These are phyloP conservation scores for Moesziomyces sp. DNA, from an alignment of 1,284 basidiomycete genomes.

Conservation along the genomic window DNA sequence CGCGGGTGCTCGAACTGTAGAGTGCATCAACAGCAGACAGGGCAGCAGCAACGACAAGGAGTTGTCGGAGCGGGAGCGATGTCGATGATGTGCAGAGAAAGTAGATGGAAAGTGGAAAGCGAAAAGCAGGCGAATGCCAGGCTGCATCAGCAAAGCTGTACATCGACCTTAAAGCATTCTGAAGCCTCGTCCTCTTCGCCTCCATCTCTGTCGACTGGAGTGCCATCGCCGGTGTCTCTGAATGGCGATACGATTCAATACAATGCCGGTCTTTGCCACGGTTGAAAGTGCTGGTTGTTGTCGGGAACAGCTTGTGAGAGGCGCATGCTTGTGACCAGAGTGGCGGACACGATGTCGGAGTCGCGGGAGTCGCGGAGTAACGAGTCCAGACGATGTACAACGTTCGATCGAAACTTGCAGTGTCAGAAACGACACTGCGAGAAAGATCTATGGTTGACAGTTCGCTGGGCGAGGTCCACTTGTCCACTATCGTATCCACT, in stretches of 20 bases:
- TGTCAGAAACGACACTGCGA: no score
- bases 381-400: neutral
- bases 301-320: neutral
- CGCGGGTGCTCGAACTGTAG: slow-evolving; percentile 67
- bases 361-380: neutral
- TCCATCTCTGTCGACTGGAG: slow-evolving; percentile 7
- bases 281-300: neutral
- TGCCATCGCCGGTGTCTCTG: no score
- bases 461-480: no score
- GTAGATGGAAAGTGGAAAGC: slow-evolving; percentile 27
- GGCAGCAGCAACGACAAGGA: slow-evolving; percentile 6
- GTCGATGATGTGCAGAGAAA: slow-evolving; percentile 16
- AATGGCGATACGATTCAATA: neutral
- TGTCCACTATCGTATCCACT: no score
- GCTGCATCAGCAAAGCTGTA: slow-evolving; percentile 59
- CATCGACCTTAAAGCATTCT: slow-evolving; percentile 56
- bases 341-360: neutral
- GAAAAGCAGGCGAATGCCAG: slow-evolving; percentile 52
- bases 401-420: neutral
- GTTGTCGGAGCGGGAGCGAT: slow-evolving; percentile 8
- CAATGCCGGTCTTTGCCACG: neutral
- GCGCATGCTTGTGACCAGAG: neutral
- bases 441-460: no score
- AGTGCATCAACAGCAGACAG: slow-evolving; percentile 9
- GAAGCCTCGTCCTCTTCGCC: slow-evolving; percentile 27